phyloP scores from a whole-genome alignment of 176 grass and related monocot genomes.

The Avena insularis region DNA sequence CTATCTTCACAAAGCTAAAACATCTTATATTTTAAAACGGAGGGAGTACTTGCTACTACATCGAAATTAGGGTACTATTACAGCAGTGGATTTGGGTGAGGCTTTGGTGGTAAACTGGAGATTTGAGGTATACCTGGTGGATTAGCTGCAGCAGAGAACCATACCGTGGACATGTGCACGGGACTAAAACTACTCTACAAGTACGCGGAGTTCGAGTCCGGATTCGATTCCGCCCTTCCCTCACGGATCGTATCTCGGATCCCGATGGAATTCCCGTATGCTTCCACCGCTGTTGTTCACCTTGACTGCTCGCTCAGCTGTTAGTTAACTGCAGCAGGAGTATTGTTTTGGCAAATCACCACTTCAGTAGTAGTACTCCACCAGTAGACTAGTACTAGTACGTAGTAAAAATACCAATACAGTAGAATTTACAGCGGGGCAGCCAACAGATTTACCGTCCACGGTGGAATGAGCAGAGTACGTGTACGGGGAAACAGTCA shows the following conservation, averaged over 20 bases:
- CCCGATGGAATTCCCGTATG: background rate
- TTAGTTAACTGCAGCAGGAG: background rate
- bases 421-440: too few relatives aligned
- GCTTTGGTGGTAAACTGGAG: background rate
- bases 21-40: too few relatives aligned
- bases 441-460: too few relatives aligned
- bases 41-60: background rate
- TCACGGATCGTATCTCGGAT: constrained; percentile 12
- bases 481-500: background rate
- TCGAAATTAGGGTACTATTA: background rate
- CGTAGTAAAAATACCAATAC: too few relatives aligned
- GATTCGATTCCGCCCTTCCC: background rate
- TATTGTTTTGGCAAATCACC: background rate
- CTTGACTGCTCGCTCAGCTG: background rate
- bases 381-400: too few relatives aligned
- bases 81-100: background rate
- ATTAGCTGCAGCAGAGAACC: background rate
- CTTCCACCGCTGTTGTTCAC: background rate
- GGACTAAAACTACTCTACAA: too few relatives aligned
- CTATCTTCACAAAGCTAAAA: too few relatives aligned
- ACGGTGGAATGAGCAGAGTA: too few relatives aligned
- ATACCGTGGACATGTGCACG: too few relatives aligned
- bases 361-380: too few relatives aligned
- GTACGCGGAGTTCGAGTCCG: background rate
- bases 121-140: background rate